Evolutionary conservation across 495 filamentous ascomycete species (phyloP).

Genomic region (Penicillium malachiteum): DNA sequence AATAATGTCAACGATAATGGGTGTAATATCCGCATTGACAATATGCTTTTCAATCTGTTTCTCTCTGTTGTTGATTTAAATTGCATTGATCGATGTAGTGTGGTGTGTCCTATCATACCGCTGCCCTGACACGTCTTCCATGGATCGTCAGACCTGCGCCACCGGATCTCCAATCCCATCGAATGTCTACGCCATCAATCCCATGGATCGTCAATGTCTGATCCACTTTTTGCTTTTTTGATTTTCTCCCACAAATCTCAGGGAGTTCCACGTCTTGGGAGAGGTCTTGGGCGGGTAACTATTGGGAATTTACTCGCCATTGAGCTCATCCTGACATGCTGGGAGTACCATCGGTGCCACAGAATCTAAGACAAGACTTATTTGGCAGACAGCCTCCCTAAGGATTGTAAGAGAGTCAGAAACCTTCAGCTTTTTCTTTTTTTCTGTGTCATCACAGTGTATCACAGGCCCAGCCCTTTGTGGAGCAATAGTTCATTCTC

Average conservation of each 20-base stretch:
- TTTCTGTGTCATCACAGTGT: background rate
- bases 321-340: background rate
- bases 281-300: background rate
- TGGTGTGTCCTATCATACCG: background rate
- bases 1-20: background rate
- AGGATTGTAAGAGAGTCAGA: background rate
- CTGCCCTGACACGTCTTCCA: conserved; percentile 2
- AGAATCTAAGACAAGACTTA: background rate
- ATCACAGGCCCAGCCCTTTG: conserved; percentile 8
- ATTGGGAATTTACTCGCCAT: background rate
- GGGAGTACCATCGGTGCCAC: background rate
- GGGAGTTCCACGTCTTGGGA: background rate
- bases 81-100: background rate
- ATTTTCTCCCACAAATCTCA: background rate
- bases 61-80: too few relatives aligned
- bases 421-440: background rate
- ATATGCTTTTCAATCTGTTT: too few relatives aligned
- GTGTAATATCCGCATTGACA: too few relatives aligned
- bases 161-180: conserved; percentile 9
- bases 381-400: background rate
- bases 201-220: conserved; percentile 1
- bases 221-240: background rate
- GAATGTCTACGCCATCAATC: background rate
- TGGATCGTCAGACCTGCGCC: background rate
- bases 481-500: background rate